Evolutionary conservation across 352 stramenopile species (phyloP), one percentile per base, ranked within the genome.

Genomic region (Globisporangium mamillatum): DNA sequence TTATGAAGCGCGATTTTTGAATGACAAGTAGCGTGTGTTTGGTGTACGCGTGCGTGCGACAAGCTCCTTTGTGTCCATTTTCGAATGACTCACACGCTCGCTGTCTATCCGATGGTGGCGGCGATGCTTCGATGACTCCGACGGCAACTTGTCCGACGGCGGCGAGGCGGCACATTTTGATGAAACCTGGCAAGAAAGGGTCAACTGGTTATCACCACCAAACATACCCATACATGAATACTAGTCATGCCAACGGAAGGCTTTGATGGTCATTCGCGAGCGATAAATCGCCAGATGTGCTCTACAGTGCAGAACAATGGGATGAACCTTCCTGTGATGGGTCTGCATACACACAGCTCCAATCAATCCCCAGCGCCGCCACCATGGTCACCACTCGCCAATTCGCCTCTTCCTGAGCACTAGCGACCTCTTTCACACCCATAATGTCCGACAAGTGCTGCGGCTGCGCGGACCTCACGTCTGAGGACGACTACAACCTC

Each of bases 401-500:
- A 60, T 60, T 41, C 5, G 5, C 54, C 22, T 32, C 25, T n/a
- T 29, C 38, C 38, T 24, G 1, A 22, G 41, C 41, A 20, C 12
- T 46, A 20, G 38, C 38, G 38, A 46, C 38, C 38, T 16, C 4
- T 6, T 25, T 41, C 22, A 63, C 38, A 4, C 22, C 48, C 60
- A 72, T 25, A 12, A 86, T 82, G 70, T 70, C 75, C 4, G 73
- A 77, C 60, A 69, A 50, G 2, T 83, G 76, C 50, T 88, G 80
- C 66, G 78, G 80, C 9, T 88, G 76, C 66, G 66, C 70, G 27
- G 63, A 71, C 22, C 65, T 80, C 22, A 60, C 72, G 32, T 69
- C 32, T 14, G 67, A 79, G 10, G 68, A 75, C 41, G 72, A 86
- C 22, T 88, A 91, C 64, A 66, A 82, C 74, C 79, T 81, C 62